Evolutionary conservation across 225 moss, liverwort and hornwort species (phyloP).

Genomic region (Asterella californica): DNA sequence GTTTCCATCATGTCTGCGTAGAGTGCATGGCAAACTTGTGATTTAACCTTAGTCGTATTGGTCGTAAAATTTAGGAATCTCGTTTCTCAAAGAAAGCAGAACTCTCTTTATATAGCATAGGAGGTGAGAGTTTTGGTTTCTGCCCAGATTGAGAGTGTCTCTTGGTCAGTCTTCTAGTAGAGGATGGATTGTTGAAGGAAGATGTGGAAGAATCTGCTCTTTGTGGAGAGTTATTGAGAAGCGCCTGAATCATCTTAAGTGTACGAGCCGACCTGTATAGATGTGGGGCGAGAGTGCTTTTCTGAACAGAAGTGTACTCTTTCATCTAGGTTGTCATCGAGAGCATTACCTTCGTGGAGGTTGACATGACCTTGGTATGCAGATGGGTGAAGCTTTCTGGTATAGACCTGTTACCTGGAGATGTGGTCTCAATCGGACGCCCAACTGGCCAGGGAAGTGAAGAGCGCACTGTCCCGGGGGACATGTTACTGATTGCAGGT

Average conservation of each 20-base stretch:
- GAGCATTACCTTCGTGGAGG: not conserved
- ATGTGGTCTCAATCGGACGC: conserved; percentile 94
- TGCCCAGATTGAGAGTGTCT: not conserved
- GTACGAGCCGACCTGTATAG: not conserved
- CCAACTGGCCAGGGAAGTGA: conserved; percentile 87
- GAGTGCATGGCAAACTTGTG: not conserved
- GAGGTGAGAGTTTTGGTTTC: not conserved
- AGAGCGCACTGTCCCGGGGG: conserved; percentile 95
- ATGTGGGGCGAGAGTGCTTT: not conserved
- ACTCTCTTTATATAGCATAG: not conserved
- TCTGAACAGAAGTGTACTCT: not conserved
- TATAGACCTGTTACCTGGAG: conserved; percentile 93
- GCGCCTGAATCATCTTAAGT: not conserved
- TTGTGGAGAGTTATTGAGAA: not conserved
- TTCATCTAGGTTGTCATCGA: not conserved
- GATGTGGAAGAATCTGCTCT: not conserved
- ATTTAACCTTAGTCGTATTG: not conserved
- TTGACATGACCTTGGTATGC: conserved; percentile 11
- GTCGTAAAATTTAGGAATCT: not conserved
- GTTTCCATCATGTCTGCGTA: not conserved
- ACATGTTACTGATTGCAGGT: conserved; percentile 89
- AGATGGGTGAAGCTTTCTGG: conserved; percentile 97
- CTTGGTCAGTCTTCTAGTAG: not conserved
- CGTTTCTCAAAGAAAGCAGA: not conserved
- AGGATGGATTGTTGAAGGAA: not conserved